Conservation (phyloP, 805 yeast species). For the Cyberlindnera bimundalis region DNA sequence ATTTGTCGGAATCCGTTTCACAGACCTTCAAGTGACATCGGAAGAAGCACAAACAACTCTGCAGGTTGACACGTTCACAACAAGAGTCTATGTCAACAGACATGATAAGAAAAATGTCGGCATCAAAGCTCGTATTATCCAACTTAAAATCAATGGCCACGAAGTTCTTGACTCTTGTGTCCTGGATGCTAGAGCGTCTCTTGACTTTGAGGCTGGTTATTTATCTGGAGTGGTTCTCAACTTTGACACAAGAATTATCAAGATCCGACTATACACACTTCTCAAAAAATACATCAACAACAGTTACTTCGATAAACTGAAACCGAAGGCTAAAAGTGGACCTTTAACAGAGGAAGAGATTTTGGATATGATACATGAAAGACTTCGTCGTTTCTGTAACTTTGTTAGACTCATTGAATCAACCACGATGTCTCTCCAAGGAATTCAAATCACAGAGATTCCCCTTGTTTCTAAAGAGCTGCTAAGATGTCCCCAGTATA, state of each 20-base stretch:
- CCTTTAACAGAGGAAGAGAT: constrained; percentile 12
- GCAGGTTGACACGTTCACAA: constrained; percentile 13
- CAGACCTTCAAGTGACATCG: constrained; percentile 12
- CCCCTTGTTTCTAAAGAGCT: constrained; percentile 22
- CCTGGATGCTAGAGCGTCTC: constrained; percentile 16
- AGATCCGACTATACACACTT: constrained; percentile 16
- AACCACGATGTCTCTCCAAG: constrained; percentile 18
- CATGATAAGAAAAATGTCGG: constrained; percentile 8
- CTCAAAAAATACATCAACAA: constrained; percentile 7
- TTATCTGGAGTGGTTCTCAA: constrained; percentile 17
- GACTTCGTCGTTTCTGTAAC: constrained; percentile 11
- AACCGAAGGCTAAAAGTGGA: not conserved
- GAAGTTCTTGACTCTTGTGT: constrained; percentile 22
- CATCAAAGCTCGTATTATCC: constrained; percentile 17
- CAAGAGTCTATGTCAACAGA: constrained; percentile 17
- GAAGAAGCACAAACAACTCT: constrained; percentile 14
- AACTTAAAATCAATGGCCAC: constrained; percentile 16
- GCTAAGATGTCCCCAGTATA: constrained; percentile 21
- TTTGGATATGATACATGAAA: constrained; percentile 13
- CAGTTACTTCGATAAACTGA: not conserved
- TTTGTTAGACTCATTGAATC: constrained; percentile 19
- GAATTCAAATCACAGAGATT: constrained; percentile 17
- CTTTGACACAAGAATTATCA: constrained; percentile 20
- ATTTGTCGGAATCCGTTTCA: constrained; percentile 23
- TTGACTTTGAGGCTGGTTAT: constrained; percentile 21